Conservation (phyloP, 441 rosid genomes). For the Aquilaria agallochum region DNA sequence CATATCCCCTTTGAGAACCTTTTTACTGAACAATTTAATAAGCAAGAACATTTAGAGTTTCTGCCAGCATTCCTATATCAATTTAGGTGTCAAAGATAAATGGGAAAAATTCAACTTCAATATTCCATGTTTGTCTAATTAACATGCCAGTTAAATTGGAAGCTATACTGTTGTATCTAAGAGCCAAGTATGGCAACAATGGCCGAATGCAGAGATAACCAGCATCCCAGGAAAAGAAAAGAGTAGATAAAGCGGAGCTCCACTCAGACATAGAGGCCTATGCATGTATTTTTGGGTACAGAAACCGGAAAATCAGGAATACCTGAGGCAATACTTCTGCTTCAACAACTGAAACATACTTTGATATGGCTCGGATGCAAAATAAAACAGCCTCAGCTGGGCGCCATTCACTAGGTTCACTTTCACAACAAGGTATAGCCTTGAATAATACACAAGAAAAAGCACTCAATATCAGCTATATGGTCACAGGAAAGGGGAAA, state of each 20-base stretch:
- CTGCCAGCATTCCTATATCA: no score
- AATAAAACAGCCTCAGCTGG: slow-evolving; percentile 98
- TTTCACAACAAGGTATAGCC: slow-evolving; percentile 79
- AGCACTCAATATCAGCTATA: neutral
- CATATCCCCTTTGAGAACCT: neutral
- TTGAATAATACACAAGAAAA: slow-evolving; percentile 23
- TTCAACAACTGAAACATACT: slow-evolving; percentile 77
- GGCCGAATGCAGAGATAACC: no score
- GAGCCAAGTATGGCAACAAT: slow-evolving; percentile 3
- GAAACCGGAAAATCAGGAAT: slow-evolving; percentile 18
- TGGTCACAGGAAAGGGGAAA: neutral
- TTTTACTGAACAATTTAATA: no score
- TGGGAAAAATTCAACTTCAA: no score
- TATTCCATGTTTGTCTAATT: no score
- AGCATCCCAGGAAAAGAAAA: no score
- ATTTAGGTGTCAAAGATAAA: no score
- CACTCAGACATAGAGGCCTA: neutral
- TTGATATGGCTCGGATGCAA: slow-evolving; percentile 93
- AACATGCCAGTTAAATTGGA: no score
- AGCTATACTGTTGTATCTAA: neutral
- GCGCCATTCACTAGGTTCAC: slow-evolving; percentile 72
- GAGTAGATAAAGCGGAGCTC: neutral
- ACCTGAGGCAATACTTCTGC: slow-evolving; percentile 97
- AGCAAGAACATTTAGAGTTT: no score
- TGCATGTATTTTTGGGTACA: no score